These are phyloP conservation scores for Hypoxylon sp. DNA, from an alignment of 2,329 filamentous ascomycete species.

Conservation along the genomic window DNA sequence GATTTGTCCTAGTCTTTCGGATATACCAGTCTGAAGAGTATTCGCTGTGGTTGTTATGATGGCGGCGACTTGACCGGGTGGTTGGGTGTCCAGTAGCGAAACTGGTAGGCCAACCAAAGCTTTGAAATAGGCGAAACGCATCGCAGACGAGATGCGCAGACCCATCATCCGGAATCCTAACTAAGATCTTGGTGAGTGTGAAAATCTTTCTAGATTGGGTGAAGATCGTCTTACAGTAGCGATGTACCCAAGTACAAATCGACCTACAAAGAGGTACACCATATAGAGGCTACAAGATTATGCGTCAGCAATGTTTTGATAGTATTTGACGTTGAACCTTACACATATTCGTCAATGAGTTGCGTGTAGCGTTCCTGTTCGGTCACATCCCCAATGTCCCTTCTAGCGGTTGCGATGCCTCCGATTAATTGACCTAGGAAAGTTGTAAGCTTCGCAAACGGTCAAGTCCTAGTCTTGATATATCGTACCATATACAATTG, in stretches of 20 bases:
- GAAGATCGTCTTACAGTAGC: constrained; percentile 57
- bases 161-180: constrained; percentile 69
- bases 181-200: constrained; percentile 43
- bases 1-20: constrained; percentile 67
- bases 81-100: constrained; percentile 71
- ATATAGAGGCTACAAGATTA: constrained; percentile 66
- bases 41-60: constrained; percentile 72
- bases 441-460: too few relatives aligned
- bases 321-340: constrained; percentile 43
- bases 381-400: constrained; percentile 29
- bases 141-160: constrained; percentile 65
- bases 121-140: constrained; percentile 71
- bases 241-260: constrained; percentile 69
- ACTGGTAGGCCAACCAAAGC: constrained; percentile 71
- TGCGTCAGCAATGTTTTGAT: not conserved
- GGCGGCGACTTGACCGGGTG: constrained; percentile 65
- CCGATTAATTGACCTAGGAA: constrained; percentile 56
- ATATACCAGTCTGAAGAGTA: constrained; percentile 69
- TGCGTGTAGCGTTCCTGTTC: constrained; percentile 43
- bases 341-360: constrained; percentile 56
- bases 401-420: constrained; percentile 52
- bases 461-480: constrained; percentile 18
- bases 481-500: constrained; percentile 62
- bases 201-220: not conserved
- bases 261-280: constrained; percentile 74